Evolutionary conservation across 1,284 basidiomycete genomes (phyloP), one percentile per base, ranked within the genome.

Genomic region (Sporisorium reilianum): DNA sequence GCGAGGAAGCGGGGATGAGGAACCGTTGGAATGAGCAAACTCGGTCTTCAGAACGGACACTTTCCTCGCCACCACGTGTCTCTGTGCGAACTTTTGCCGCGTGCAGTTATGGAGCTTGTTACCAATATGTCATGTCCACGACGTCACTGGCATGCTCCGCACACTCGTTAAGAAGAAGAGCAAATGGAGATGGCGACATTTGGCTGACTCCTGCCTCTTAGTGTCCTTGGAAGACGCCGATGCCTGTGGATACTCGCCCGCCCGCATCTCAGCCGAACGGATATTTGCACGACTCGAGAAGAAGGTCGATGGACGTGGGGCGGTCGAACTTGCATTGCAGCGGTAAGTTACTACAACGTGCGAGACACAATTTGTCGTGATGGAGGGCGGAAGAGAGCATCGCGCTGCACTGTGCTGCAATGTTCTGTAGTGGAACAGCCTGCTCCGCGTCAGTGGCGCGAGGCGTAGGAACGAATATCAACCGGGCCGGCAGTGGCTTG

Each of bases 31-130:
- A 41, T 3, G 38, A 20, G 26, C 14, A 20, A 20, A 23, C 44
- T 56, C 55, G 55, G 55, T 32, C 55, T 58, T 58, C 46, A 58
- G 49, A 50, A 30, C 48, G 55, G 55, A 20, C 46, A 10, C n/a
- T 42, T 50, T 23, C 16, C 36, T 22, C 45, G 25, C 36, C 38
- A 20, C 38, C 38, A 32, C 48, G 45, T 57, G 45, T 50, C 28
- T 34, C 20, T 6, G n/a, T 25, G 4, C 18, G 22, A 23, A 50
- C 10, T 50, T 42, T 42, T 30, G n/a, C 46, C 26, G 26, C 30
- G 10, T 16, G 23, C 23, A 50, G 22, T 11, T 11, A 18, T 7
- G 26, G 25, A 9, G 51, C 38, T 30, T 28, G 10, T n/a, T n/a
- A n/a, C n/a, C n/a, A n/a, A n/a, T n/a, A n/a, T n/a, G n/a, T n/a